Conservation (phyloP, 1,284 basidiomycete genomes). For the Leccinum solheimii region DNA sequence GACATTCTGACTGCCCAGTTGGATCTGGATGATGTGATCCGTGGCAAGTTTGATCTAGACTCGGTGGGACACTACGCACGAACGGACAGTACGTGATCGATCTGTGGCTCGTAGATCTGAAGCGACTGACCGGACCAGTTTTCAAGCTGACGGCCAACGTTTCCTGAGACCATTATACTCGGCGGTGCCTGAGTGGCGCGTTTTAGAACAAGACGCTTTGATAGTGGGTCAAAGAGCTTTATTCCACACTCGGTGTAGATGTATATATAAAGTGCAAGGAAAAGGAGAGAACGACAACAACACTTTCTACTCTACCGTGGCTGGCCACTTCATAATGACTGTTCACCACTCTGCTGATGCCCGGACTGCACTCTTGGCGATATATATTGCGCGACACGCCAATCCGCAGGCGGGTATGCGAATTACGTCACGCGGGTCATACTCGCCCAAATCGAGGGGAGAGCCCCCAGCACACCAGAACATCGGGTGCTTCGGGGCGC, state of each 20-base stretch:
- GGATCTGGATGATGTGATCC: constrained; percentile 57
- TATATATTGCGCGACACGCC: constrained; percentile 18
- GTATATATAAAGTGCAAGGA: constrained; percentile 24
- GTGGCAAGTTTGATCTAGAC: constrained; percentile 76
- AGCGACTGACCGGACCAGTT: constrained; percentile 22
- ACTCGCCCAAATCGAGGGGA: background rate
- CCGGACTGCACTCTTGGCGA: constrained; percentile 27
- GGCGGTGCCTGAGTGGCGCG: background rate
- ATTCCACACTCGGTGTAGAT: background rate
- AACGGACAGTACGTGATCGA: constrained; percentile 50
- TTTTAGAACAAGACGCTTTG: constrained; percentile 10
- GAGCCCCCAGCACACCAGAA: background rate
- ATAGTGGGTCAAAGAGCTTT: background rate
- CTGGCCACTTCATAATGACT: constrained; percentile 23
- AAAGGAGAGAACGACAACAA: constrained; percentile 1
- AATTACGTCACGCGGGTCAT: background rate
- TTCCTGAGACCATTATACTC: constrained; percentile 8
- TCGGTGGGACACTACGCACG: constrained; percentile 69
- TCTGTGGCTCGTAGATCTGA: background rate
- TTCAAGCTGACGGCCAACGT: constrained; percentile 25
- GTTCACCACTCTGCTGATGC: constrained; percentile 31
- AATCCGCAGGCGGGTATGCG: constrained; percentile 13
- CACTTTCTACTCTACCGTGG: constrained; percentile 4
- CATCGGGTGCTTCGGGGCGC: constrained; percentile 12
- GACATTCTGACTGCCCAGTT: constrained; percentile 67